Evolutionary conservation across 208 protist genomes (phyloP).

Genomic region (Trypanosoma rangeli): DNA sequence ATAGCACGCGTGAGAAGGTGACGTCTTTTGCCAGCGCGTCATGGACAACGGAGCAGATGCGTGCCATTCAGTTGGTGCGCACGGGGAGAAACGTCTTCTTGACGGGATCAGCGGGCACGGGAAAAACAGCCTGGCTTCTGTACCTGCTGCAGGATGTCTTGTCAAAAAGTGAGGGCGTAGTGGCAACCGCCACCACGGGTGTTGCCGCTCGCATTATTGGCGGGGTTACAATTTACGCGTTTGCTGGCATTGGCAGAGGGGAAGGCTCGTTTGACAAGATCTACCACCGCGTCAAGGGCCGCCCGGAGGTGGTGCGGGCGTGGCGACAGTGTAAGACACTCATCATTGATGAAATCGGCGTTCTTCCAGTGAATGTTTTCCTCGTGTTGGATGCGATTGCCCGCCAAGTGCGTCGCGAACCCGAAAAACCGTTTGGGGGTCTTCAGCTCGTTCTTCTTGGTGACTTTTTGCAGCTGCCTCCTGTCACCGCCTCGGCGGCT

Average conservation of each 20-base stretch:
- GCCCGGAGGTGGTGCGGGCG: constrained; percentile 25
- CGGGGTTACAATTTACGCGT: constrained; percentile 43
- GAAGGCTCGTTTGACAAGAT: constrained; percentile 29
- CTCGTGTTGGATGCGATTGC: constrained; percentile 34
- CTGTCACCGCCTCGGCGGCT: constrained; percentile 6
- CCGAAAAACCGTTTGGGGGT: constrained; percentile 46
- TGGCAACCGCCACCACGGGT: constrained; percentile 40
- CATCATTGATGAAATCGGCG: constrained; percentile 54
- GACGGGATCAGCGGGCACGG: constrained; percentile 76
- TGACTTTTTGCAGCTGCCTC: constrained; percentile 53
- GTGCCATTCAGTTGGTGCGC: constrained; percentile 42
- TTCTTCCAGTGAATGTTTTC: constrained; percentile 31
- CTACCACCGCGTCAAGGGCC: constrained; percentile 24
- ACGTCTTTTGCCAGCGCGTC: neutral
- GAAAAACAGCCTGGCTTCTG: constrained; percentile 76
- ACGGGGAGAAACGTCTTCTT: constrained; percentile 69
- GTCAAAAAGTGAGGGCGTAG: constrained; percentile 10
- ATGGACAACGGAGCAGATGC: constrained; percentile 53
- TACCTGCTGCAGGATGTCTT: constrained; percentile 51
- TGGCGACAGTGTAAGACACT: constrained; percentile 35
- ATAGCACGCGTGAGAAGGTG: neutral
- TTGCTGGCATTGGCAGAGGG: constrained; percentile 44
- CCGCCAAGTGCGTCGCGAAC: constrained; percentile 25
- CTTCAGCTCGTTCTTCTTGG: constrained; percentile 45
- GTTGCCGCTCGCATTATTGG: constrained; percentile 37